Conservation (phyloP, 2,329 filamentous ascomycete genomes). For the Aureobasidium sp. region DNA sequence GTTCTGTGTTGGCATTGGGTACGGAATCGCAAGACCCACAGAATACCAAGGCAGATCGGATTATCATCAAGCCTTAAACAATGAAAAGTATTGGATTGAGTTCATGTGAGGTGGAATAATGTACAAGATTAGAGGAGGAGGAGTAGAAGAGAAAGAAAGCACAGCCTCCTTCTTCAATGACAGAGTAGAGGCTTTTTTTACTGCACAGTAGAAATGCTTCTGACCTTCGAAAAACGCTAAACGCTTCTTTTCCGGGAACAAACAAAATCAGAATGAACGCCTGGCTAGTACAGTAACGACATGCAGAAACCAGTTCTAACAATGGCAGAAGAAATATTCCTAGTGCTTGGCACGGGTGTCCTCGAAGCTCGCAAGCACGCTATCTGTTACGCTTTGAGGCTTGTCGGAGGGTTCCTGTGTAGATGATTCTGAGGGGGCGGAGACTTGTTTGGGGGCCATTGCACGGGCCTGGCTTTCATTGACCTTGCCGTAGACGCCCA, state of each 20-base stretch:
- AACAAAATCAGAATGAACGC: not conserved
- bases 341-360: slow-evolving; percentile 29
- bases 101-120: not conserved
- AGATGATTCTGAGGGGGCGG: slow-evolving; percentile 12
- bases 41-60: too few relatives aligned
- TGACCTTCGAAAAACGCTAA: not conserved
- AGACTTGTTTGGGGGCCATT: slow-evolving; percentile 45
- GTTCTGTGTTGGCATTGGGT: too few relatives aligned
- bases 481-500: slow-evolving; percentile 93
- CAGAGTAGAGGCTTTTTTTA: not conserved
- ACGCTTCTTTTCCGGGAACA: not conserved
- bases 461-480: slow-evolving; percentile 67
- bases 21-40: too few relatives aligned
- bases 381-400: slow-evolving; percentile 25
- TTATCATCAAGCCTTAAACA: too few relatives aligned
- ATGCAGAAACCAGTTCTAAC: not conserved
- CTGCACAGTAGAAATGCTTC: not conserved
- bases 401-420: not conserved
- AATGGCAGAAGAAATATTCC: not conserved
- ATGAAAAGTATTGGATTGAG: too few relatives aligned
- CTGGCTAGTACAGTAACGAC: not conserved
- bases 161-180: not conserved
- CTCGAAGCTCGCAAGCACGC: slow-evolving; percentile 34
- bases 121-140: not conserved
- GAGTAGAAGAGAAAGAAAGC: not conserved